Evolutionary conservation across 768 basidiomycete genomes (phyloP).

Genomic region (Suillus spraguei): DNA sequence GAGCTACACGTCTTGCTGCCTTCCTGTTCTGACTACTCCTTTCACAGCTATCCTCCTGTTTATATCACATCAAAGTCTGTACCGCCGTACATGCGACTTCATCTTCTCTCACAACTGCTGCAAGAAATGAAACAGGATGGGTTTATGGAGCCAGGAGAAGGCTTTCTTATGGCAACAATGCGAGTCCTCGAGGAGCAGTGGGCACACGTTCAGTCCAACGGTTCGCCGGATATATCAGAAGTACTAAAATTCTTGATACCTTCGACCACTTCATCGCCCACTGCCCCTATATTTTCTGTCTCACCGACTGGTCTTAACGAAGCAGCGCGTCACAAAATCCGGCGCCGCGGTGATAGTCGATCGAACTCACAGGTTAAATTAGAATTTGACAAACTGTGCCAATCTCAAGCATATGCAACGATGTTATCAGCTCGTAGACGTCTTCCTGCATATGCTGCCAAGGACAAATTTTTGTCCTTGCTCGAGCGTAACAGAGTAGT

Average conservation of each 20-base stretch:
- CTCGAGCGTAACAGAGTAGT: conserved; percentile 67
- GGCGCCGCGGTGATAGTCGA: conserved; percentile 40
- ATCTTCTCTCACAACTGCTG: conserved; percentile 74
- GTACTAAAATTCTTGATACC: conserved; percentile 67
- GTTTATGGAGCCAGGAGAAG: conserved; percentile 67
- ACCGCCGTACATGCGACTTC: conserved; percentile 81
- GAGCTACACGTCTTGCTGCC: conserved; percentile 68
- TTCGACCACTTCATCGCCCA: conserved; percentile 13
- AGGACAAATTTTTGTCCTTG: conserved; percentile 59
- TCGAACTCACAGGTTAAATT: conserved; percentile 50
- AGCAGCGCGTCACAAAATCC: conserved; percentile 16
- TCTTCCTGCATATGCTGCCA: conserved; percentile 77
- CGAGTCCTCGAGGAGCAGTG: conserved; percentile 72
- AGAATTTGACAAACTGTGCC: conserved; percentile 52
- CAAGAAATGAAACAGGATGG: conserved; percentile 51
- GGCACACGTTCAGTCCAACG: conserved; percentile 63
- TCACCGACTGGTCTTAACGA: conserved; percentile 18
- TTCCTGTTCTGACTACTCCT: conserved; percentile 43
- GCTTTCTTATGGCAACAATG: conserved; percentile 72
- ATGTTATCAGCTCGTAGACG: conserved; percentile 58
- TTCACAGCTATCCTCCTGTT: conserved; percentile 61
- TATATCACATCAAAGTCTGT: conserved; percentile 71
- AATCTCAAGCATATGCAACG: conserved; percentile 50
- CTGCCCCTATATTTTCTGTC: conserved; percentile 16
- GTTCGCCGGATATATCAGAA: conserved; percentile 73